Base-by-base conservation (phyloP, 495 filamentous ascomycete species). In the Aspergillus affinis region DNA sequence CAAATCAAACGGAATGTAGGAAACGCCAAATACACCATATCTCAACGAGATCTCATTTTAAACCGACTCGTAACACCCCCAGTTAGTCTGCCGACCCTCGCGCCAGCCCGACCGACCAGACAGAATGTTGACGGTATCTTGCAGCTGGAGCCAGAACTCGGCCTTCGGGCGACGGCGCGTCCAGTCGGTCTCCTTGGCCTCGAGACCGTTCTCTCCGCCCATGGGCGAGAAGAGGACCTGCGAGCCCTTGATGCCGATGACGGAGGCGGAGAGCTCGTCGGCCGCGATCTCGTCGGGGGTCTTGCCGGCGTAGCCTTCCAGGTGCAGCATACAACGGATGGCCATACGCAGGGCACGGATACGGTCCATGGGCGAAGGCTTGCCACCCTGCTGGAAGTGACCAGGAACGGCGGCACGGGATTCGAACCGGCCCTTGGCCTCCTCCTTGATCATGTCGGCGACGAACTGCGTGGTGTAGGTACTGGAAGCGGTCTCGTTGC, bases 341-440 rank as follows among this genome's bases (percentile, higher is more conserved):
- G 93, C 91, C 66, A 99, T 85, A 51, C 95, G 84, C 10, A 97
- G 86, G 2, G 95, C 94, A 57, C 95, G 88, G 51, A 93, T 91
- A 57, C 95, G 88, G 73, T 99, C 95, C 93, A 98, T 97, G 6
- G 93, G 86, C 2, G 90, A 93, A 0, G 95, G 95, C 21, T 89
- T 91, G 45, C 92, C 92, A 66, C 94, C 94, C 75, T 98, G 93
- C 72, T 97, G 94, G 65, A 97, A 94, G 74, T 98, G 94, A 20
- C 95, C 95, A 0, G 95, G 95, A 44, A 98, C 91, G 45, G 91
- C 92, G 66, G 91, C 88, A 52, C 93, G 87, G n/a, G 90, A 89
- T 69, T 99, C 95, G 63, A 98, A 99, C 0, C 91, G 84, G 53
- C 92, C 92, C 63, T 89, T 87, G 10, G 94, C 90, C 74, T 98